A percentile compares a stretch with the other conserved stretches of the same genome.
Conservation (phyloP, 2,329 filamentous ascomycete genomes). For the Coniosporium tulheliwenetii region DNA sequence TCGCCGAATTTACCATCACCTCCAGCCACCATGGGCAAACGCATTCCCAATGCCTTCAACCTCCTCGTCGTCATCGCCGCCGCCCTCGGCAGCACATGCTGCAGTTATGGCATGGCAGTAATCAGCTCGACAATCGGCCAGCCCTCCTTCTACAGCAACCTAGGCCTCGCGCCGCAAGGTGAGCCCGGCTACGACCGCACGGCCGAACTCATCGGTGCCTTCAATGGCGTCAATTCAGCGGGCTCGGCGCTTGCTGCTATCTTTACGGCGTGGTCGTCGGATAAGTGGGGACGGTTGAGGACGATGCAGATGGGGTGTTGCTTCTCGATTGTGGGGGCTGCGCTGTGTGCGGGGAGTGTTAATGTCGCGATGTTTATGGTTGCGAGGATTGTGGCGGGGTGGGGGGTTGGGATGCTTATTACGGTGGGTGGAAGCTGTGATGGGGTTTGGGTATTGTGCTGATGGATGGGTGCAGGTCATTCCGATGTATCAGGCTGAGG, state of each 20-base stretch:
- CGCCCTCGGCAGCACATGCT: slow-evolving; percentile 16
- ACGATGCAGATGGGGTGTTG: slow-evolving; percentile 21
- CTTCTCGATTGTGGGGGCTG: slow-evolving; percentile 23
- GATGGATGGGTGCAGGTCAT: slow-evolving; percentile 9
- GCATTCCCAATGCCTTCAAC: slow-evolving; percentile 16
- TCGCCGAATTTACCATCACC: too few species aligned
- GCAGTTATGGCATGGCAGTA: slow-evolving; percentile 17
- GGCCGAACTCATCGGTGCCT: slow-evolving; percentile 25
- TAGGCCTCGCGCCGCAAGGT: slow-evolving; percentile 21
- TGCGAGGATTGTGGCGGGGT: slow-evolving; percentile 21
- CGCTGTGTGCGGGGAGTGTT: slow-evolving; percentile 20
- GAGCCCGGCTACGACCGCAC: slow-evolving; percentile 26
- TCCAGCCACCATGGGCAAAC: slow-evolving; percentile 5
- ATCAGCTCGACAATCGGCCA: slow-evolving; percentile 31
- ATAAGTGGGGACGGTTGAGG: slow-evolving; percentile 20
- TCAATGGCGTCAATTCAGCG: slow-evolving; percentile 29
- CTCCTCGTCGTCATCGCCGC: slow-evolving; percentile 17
- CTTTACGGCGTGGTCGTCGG: slow-evolving; percentile 22
- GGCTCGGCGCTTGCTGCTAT: slow-evolving; percentile 23
- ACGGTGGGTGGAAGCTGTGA: slow-evolving; percentile 5
- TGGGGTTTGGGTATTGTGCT: slow-evolving; percentile 4
- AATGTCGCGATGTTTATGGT: slow-evolving; percentile 25
- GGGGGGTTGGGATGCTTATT: slow-evolving; percentile 20
- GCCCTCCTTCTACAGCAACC: slow-evolving; percentile 27
- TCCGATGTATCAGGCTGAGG: slow-evolving; percentile 24